phyloP scores from a whole-genome alignment of 2,329 filamentous ascomycete genomes.

The Nigrospora osmanthi region DNA sequence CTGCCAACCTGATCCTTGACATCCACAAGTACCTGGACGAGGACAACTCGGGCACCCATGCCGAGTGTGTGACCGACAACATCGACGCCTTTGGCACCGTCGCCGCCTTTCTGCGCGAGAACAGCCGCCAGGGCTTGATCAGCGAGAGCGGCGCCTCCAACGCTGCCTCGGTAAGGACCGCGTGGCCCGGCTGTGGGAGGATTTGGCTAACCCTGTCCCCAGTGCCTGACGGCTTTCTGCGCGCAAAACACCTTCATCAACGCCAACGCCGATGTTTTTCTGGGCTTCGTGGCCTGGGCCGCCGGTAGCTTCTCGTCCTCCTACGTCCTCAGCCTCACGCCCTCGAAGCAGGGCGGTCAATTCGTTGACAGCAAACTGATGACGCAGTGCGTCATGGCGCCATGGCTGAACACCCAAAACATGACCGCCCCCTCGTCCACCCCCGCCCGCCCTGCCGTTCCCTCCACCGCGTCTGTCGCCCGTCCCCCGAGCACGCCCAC shows the following conservation, averaged over 20 bases:
- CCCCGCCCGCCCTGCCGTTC: background rate
- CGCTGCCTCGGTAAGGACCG: slow-evolving; percentile 26
- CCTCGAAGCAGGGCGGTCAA: slow-evolving; percentile 19
- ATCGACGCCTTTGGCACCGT: slow-evolving; percentile 38
- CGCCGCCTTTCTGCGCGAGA: slow-evolving; percentile 36
- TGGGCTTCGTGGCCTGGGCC: slow-evolving; percentile 37
- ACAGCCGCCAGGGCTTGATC: slow-evolving; percentile 39
- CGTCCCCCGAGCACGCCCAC: background rate
- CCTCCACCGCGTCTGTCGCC: background rate
- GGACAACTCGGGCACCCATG: slow-evolving; percentile 45
- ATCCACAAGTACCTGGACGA: slow-evolving; percentile 54
- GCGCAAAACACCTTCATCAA: slow-evolving; percentile 37
- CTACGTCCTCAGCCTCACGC: slow-evolving; percentile 36
- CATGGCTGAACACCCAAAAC: slow-evolving; percentile 19
- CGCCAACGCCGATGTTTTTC: slow-evolving; percentile 36
- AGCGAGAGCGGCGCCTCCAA: slow-evolving; percentile 44
- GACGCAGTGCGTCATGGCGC: slow-evolving; percentile 31
- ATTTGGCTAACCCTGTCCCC: background rate
- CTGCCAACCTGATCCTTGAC: slow-evolving; percentile 47
- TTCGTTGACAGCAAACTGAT: slow-evolving; percentile 32
- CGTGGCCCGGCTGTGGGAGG: too few relatives aligned
- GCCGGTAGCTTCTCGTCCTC: slow-evolving; percentile 33
- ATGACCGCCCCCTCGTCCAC: background rate
- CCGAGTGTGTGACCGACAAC: slow-evolving; percentile 45
- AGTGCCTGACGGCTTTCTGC: slow-evolving; percentile 36